Percentiles rank a stretch among this genome's conserved stretches.
Conservation (phyloP, 2,329 filamentous ascomycete species). For the Ascochyta rabiei region DNA sequence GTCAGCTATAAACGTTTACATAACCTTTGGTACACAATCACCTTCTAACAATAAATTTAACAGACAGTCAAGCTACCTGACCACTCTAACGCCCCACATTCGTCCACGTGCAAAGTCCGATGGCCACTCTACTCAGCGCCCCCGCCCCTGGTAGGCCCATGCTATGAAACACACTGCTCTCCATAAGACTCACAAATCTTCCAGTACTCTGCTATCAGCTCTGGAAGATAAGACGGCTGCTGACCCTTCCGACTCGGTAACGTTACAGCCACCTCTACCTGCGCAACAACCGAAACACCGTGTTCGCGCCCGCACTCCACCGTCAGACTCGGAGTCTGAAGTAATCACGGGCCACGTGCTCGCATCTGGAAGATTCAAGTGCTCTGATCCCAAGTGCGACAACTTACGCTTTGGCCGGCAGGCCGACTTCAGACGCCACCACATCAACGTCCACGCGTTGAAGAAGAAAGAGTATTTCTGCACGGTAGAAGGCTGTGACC, state of each 20-base stretch:
- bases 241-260: not conserved
- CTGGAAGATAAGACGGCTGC: not conserved
- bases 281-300: not conserved
- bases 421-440: slow-evolving; percentile 42
- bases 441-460: slow-evolving; percentile 25
- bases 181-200: not conserved
- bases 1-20: not conserved
- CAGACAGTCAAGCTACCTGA: not conserved
- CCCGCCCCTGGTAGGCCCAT: not conserved
- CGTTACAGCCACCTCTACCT: not conserved
- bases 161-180: not conserved
- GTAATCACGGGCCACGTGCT: slow-evolving; percentile 35
- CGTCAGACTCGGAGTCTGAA: slow-evolving; percentile 1
- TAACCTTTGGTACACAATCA: not conserved
- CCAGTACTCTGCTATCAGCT: not conserved
- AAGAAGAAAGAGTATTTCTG: slow-evolving; percentile 33
- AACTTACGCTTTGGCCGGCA: slow-evolving; percentile 34
- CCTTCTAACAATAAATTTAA: not conserved
- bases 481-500: slow-evolving; percentile 22
- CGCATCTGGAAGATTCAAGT: slow-evolving; percentile 32
- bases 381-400: slow-evolving; percentile 24
- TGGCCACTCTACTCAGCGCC: not conserved
- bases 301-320: not conserved
- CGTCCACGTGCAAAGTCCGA: not conserved
- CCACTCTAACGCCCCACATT: not conserved